These are phyloP conservation scores for Euryodendron excelsum DNA, from an alignment of 148 eudicot genomes.

Conservation along the genomic window DNA sequence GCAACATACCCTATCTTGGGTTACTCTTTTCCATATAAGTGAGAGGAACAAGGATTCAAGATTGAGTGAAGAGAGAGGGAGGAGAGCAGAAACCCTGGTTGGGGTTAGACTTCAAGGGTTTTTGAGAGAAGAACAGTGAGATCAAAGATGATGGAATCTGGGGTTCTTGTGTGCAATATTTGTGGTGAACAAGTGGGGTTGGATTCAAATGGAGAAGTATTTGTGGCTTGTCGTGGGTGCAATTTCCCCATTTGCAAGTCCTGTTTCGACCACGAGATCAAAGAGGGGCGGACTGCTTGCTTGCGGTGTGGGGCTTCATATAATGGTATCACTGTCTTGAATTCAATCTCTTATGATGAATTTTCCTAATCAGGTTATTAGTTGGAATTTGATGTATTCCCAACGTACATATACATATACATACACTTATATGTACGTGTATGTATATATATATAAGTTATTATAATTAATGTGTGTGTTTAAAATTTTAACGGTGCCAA, in stretches of 20 bases:
- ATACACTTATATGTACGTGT: too few species aligned
- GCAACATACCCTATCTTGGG: conserved; percentile 24
- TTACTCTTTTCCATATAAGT: conserved; percentile 10
- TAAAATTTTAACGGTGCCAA: too few species aligned
- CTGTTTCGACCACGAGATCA: conserved; percentile 72
- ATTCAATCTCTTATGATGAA: background rate
- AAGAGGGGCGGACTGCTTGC: conserved; percentile 74
- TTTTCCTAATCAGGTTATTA: too few species aligned
- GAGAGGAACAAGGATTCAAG: background rate
- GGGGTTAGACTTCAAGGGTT: background rate
- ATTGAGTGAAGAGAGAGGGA: background rate
- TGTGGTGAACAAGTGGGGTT: conserved; percentile 78
- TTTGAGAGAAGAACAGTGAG: background rate
- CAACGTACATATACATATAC: too few species aligned
- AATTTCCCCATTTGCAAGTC: conserved; percentile 70
- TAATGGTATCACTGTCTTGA: conserved; percentile 33
- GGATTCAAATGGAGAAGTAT: conserved; percentile 62
- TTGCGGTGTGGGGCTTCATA: conserved; percentile 65
- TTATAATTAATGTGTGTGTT: too few species aligned
- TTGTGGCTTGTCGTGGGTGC: conserved; percentile 86
- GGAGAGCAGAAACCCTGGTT: background rate
- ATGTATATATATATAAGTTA: too few species aligned
- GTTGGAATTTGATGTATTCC: too few species aligned
- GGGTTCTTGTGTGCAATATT: conserved; percentile 61
- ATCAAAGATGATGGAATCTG: conserved; percentile 80